These are phyloP conservation scores for Fusarium fracticaudum DNA, from an alignment of 2,329 filamentous ascomycete species.

Conservation along the genomic window DNA sequence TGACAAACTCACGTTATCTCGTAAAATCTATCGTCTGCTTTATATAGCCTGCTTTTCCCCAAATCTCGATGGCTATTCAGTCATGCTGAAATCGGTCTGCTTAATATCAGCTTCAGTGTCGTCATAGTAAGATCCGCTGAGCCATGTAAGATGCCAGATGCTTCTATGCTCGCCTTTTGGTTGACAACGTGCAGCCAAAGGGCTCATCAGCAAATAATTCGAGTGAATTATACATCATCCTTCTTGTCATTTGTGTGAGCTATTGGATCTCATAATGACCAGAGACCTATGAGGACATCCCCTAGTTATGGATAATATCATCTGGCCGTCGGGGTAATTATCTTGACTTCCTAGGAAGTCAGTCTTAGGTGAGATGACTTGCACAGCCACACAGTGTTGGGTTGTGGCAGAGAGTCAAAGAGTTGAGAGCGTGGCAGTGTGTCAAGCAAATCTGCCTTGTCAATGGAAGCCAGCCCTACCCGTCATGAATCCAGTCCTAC, in stretches of 20 bases:
- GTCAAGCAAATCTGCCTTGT: slow-evolving; percentile 19
- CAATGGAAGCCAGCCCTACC: slow-evolving; percentile 30
- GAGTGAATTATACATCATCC: neutral
- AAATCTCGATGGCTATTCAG: slow-evolving; percentile 7
- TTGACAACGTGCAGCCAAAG: slow-evolving; percentile 21
- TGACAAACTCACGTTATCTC: slow-evolving; percentile 39
- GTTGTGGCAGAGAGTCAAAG: slow-evolving; percentile 12
- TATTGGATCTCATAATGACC: slow-evolving; percentile 2
- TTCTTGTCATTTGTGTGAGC: neutral
- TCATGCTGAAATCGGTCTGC: slow-evolving; percentile 20
- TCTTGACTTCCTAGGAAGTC: neutral
- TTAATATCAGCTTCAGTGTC: slow-evolving; percentile 25
- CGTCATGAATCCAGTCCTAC: slow-evolving; percentile 11
- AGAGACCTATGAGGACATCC: neutral
- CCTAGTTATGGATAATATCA: neutral
- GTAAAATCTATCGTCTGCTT: neutral
- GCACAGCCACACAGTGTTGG: slow-evolving; percentile 22
- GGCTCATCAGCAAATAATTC: slow-evolving; percentile 3
- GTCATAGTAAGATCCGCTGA: slow-evolving; percentile 35
- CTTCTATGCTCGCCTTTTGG: slow-evolving; percentile 4
- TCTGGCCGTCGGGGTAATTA: slow-evolving; percentile 9
- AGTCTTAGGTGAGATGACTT: slow-evolving; percentile 8
- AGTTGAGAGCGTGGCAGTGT: neutral
- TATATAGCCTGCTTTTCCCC: slow-evolving; percentile 13
- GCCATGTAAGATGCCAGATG: slow-evolving; percentile 4